These are phyloP conservation scores for Ashbya aceris DNA, from an alignment of 1,139 yeast genomes.

Conservation along the genomic window DNA sequence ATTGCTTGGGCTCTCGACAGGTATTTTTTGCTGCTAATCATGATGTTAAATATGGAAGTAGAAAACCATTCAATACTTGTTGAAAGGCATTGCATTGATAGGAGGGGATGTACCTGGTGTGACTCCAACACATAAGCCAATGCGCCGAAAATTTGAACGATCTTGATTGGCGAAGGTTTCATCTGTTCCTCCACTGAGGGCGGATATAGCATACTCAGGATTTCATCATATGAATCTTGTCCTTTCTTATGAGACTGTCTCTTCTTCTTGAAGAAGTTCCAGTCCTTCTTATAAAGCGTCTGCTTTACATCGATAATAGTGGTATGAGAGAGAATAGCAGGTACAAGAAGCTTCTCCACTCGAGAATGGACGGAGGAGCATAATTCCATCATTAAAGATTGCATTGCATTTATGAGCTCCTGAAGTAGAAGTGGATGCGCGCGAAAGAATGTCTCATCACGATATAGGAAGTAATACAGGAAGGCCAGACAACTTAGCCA, in stretches of 20 bases:
- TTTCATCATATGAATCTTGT: slow-evolving; percentile 49
- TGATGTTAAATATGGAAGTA: slow-evolving; percentile 60
- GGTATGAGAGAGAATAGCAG: slow-evolving; percentile 54
- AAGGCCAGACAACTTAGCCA: slow-evolving; percentile 66
- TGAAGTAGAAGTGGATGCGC: slow-evolving; percentile 51
- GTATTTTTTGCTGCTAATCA: slow-evolving; percentile 53
- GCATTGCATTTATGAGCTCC: slow-evolving; percentile 48
- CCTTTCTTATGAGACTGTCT: slow-evolving; percentile 14
- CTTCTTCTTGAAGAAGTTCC: slow-evolving; percentile 62
- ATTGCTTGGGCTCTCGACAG: slow-evolving; percentile 78
- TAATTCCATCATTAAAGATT: slow-evolving; percentile 53
- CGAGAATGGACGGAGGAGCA: slow-evolving; percentile 58
- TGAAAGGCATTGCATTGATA: slow-evolving; percentile 67
- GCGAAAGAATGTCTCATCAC: slow-evolving; percentile 45
- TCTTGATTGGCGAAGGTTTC: slow-evolving; percentile 80
- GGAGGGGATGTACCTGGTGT: slow-evolving; percentile 68
- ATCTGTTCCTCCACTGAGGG: slow-evolving; percentile 57
- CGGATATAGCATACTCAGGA: slow-evolving; percentile 59
- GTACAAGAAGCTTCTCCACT: slow-evolving; percentile 47
- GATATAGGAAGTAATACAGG: slow-evolving; percentile 52
- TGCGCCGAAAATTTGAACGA: slow-evolving; percentile 84
- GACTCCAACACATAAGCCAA: slow-evolving; percentile 75
- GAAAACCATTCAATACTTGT: slow-evolving; percentile 76
- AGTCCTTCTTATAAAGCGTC: slow-evolving; percentile 55
- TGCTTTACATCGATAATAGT: slow-evolving; percentile 56